Evolutionary conservation across 2,329 filamentous ascomycete genomes (phyloP).

Genomic region (Stachybotrys elegans): DNA sequence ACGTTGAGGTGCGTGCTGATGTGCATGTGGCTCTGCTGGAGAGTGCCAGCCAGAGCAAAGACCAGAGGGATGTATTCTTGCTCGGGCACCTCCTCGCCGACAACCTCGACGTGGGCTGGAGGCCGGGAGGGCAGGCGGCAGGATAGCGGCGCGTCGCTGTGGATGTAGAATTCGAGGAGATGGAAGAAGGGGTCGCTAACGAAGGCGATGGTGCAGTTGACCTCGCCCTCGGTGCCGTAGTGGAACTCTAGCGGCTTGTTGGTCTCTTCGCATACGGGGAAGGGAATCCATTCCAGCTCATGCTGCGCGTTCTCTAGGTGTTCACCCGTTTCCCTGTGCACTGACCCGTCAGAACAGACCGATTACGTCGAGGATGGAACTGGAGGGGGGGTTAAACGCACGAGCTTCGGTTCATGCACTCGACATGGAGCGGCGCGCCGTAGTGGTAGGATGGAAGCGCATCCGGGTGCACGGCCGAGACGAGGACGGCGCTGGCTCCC

Average conservation of each 20-base stretch:
- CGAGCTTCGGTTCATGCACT: constrained; percentile 71
- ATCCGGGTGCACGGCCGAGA: constrained; percentile 29
- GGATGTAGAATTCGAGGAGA: constrained; percentile 93
- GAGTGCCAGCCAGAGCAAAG: constrained; percentile 81
- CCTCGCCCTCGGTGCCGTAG: constrained; percentile 77
- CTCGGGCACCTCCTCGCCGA: constrained; percentile 44
- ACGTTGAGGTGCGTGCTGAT: constrained; percentile 87
- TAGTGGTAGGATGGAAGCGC: constrained; percentile 59
- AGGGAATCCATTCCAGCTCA: constrained; percentile 87
- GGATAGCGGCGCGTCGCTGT: constrained; percentile 87
- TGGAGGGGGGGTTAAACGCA: constrained; percentile 34
- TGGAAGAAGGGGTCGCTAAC: constrained; percentile 79
- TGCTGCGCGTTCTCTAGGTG: constrained; percentile 78
- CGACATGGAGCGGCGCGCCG: constrained; percentile 62
- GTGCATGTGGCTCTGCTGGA: constrained; percentile 86
- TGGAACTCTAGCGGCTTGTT: constrained; percentile 73
- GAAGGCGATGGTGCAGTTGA: constrained; percentile 78
- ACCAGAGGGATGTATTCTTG: constrained; percentile 76
- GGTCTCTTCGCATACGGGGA: constrained; percentile 87
- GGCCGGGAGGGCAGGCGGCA: constrained; percentile 86
- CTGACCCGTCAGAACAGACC: background rate
- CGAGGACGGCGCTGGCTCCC: constrained; percentile 19
- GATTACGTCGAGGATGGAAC: background rate
- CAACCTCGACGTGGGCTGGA: constrained; percentile 45
- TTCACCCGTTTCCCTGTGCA: constrained; percentile 73